A percentile compares a stretch with the other conserved stretches of the same genome.
phyloP scores from a whole-genome alignment of 495 filamentous ascomycete species.

The Daldinia vernicosa region DNA sequence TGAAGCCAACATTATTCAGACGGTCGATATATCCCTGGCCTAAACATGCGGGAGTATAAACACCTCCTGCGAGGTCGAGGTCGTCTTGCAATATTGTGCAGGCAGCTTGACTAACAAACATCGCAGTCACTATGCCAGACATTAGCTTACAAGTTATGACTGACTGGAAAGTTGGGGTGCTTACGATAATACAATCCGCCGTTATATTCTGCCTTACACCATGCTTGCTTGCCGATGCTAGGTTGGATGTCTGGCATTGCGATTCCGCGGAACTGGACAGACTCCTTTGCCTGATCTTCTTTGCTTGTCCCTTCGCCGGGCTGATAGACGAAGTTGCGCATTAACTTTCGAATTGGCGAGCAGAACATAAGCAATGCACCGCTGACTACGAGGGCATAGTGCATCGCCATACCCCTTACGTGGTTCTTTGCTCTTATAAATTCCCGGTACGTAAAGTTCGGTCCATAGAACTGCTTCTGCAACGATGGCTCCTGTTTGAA shows the following conservation, averaged over 20 bases:
- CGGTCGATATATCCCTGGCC: slow-evolving; percentile 80
- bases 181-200: slow-evolving; percentile 72
- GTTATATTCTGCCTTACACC: slow-evolving; percentile 65
- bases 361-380: slow-evolving; percentile 59
- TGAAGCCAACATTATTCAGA: slow-evolving; percentile 69
- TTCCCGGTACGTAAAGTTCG: slow-evolving; percentile 75
- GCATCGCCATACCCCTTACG: slow-evolving; percentile 64
- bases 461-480: slow-evolving; percentile 67
- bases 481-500: slow-evolving; percentile 59
- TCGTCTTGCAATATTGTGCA: slow-evolving; percentile 73
- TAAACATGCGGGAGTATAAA: slow-evolving; percentile 85
- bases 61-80: slow-evolving; percentile 68
- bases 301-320: slow-evolving; percentile 74
- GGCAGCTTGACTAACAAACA: slow-evolving; percentile 74
- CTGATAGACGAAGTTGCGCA: slow-evolving; percentile 58
- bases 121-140: slow-evolving; percentile 65
- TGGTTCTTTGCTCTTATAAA: slow-evolving; percentile 70
- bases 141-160: slow-evolving; percentile 20
- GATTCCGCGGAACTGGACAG: slow-evolving; percentile 71
- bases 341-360: slow-evolving; percentile 49
- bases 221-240: slow-evolving; percentile 56
- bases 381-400: slow-evolving; percentile 63
- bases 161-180: slow-evolving; percentile 23
- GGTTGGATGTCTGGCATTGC: slow-evolving; percentile 66
- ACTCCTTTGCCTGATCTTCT: slow-evolving; percentile 65